Conservation (phyloP, 352 stramenopile species). For the Phytophthora hybrid region DNA sequence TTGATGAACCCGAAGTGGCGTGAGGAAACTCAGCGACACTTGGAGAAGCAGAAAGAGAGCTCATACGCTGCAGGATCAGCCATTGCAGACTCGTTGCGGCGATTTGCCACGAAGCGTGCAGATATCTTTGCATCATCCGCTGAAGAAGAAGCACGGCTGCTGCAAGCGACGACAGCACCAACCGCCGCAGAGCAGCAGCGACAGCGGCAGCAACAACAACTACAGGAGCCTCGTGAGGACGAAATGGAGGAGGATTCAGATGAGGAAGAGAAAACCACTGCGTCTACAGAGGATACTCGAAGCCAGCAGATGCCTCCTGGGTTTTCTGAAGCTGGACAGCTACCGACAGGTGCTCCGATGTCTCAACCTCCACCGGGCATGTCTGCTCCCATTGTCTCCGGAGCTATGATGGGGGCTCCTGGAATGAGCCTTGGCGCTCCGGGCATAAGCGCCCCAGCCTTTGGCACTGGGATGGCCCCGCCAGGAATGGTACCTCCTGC, state of each 20-base stretch:
- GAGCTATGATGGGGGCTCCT: constrained; percentile 33
- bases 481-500: constrained; percentile 34
- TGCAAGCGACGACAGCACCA: constrained; percentile 56
- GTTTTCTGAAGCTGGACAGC: constrained; percentile 22
- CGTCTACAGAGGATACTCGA: constrained; percentile 10
- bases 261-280: constrained; percentile 42
- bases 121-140: constrained; percentile 95
- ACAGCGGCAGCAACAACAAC: constrained; percentile 30
- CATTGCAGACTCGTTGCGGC: constrained; percentile 95
- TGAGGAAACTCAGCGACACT: constrained; percentile 95
- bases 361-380: constrained; percentile 22
- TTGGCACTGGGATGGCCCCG: constrained; percentile 4
- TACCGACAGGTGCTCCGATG: constrained; percentile 18
- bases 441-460: constrained; percentile 11
- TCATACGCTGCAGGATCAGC: constrained; percentile 94
- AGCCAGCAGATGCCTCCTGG: constrained; percentile 16
- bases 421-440: constrained; percentile 28
- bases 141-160: constrained; percentile 79
- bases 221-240: constrained; percentile 28
- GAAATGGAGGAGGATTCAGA: constrained; percentile 56
- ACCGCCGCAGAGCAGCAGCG: constrained; percentile 24
- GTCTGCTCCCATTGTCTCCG: constrained; percentile 22
- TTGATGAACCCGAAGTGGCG: constrained; percentile 99
- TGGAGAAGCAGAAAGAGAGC: constrained; percentile 98
- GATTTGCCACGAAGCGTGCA: constrained; percentile 92